These are phyloP conservation scores for Fusarium sp. DNA, from an alignment of 2,329 filamentous ascomycete genomes.

Conservation along the genomic window DNA sequence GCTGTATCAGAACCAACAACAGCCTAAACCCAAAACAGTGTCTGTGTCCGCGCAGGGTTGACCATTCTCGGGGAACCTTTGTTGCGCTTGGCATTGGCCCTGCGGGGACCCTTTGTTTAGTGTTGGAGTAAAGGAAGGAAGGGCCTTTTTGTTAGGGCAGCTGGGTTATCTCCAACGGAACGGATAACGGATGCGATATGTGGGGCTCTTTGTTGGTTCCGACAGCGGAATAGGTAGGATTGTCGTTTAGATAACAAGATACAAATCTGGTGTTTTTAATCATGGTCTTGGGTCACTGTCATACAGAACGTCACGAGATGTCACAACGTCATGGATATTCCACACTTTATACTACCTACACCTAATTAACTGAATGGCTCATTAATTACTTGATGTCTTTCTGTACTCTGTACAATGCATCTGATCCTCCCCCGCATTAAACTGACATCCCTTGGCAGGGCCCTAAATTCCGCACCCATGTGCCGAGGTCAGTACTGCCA, in stretches of 20 bases:
- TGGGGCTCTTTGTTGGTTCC: slow-evolving; percentile 1
- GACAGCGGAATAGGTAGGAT: background rate
- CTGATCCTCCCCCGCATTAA: slow-evolving; percentile 15
- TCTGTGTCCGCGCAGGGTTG: background rate
- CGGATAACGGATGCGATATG: background rate
- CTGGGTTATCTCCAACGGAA: background rate
- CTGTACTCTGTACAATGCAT: background rate
- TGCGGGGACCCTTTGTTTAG: slow-evolving; percentile 31
- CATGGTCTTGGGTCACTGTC: background rate
- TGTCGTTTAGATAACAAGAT: slow-evolving; percentile 7
- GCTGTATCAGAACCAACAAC: background rate
- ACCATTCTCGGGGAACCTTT: slow-evolving; percentile 34
- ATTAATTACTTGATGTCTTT: background rate
- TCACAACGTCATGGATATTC: background rate
- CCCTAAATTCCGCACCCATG: slow-evolving; percentile 4
- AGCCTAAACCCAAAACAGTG: slow-evolving; percentile 1
- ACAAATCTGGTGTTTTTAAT: background rate
- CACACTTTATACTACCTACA: no score
- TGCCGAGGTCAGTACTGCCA: slow-evolving; percentile 9
- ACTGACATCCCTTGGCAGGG: background rate
- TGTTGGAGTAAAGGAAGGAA: slow-evolving; percentile 19
- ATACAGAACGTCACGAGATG: background rate
- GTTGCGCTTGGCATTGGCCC: slow-evolving; percentile 24
- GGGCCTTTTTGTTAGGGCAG: slow-evolving; percentile 30
- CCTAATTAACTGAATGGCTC: no score